Percentiles rank a stretch among this genome's conserved stretches.
phyloP scores from a whole-genome alignment of 2,329 filamentous ascomycete genomes.

The Penicillium sp. region DNA sequence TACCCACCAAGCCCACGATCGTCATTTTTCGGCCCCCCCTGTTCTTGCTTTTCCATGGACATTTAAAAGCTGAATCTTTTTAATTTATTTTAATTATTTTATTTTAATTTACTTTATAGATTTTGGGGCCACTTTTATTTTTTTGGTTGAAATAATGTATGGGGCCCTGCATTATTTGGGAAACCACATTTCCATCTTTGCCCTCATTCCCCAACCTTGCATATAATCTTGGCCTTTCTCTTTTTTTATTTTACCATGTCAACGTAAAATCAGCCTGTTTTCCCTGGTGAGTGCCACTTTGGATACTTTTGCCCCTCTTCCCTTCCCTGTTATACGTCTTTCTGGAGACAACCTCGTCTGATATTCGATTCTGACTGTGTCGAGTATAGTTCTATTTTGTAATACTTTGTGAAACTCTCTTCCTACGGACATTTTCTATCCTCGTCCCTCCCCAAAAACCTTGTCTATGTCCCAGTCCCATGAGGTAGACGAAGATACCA shows the following conservation, averaged over 20 bases:
- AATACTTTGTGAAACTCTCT: background rate
- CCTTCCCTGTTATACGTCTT: background rate
- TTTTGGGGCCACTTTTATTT: conserved; percentile 1
- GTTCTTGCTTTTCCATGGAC: conserved; percentile 31
- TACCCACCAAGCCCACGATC: conserved; percentile 26
- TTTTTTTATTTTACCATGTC: conserved; percentile 15
- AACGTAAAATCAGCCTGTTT: conserved; percentile 24
- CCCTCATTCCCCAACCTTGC: conserved; percentile 27
- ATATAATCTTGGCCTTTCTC: conserved; percentile 22
- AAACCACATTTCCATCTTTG: conserved; percentile 14
- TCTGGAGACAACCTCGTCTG: background rate
- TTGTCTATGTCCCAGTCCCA: conserved; percentile 39
- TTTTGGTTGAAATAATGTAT: conserved; percentile 22
- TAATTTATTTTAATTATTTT: conserved; percentile 6
- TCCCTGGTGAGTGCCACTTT: conserved; percentile 21
- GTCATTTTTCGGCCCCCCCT: conserved; percentile 31
- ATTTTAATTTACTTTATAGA: background rate
- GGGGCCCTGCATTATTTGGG: conserved; percentile 25
- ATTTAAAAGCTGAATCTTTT: conserved; percentile 20
- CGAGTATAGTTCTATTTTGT: conserved; percentile 2
- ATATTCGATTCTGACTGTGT: background rate
- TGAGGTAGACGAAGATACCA: conserved; percentile 33
- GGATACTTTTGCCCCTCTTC: background rate
- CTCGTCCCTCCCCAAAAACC: conserved; percentile 6
- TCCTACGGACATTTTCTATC: background rate